A percentile compares a stretch with the other conserved stretches of the same genome.
Conservation (phyloP, 352 stramenopile genomes). For the Saprolegnia diclina region DNA sequence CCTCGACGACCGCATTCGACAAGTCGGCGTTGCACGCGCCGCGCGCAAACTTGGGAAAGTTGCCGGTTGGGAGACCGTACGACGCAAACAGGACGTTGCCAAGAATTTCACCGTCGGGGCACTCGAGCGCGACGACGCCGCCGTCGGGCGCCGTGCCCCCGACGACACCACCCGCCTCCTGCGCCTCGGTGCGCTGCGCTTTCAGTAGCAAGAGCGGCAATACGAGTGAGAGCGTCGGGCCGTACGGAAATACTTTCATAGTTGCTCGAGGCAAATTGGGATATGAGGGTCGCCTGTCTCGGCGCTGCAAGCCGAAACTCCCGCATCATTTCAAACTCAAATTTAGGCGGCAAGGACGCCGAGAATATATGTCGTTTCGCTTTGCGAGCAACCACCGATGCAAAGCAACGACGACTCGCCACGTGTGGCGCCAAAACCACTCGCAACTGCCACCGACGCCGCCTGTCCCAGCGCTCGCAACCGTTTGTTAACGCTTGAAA, state of each 20-base stretch:
- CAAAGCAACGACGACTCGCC: too few relatives aligned
- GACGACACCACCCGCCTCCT: background rate
- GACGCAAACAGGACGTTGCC: constrained; percentile 6
- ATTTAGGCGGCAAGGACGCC: too few relatives aligned
- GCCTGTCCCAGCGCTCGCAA: too few relatives aligned
- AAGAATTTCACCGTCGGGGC: background rate
- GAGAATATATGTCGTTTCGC: too few relatives aligned
- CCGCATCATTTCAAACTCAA: background rate
- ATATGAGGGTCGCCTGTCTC: background rate
- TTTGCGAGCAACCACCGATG: too few relatives aligned
- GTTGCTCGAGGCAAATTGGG: constrained; percentile 8
- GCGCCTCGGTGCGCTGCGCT: background rate
- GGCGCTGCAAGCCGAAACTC: background rate
- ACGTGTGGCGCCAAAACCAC: too few relatives aligned
- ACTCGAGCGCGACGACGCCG: background rate
- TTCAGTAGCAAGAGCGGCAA: background rate
- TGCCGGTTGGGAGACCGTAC: background rate
- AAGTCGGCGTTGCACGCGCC: background rate
- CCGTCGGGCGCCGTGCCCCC: background rate
- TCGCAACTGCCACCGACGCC: too few relatives aligned
- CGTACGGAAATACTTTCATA: constrained; percentile 14
- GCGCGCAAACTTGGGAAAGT: background rate
- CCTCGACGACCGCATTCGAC: background rate
- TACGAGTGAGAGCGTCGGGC: background rate
- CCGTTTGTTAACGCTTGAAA: too few relatives aligned